phyloP scores from a whole-genome alignment of 345 rosid species.

The Linum lewisii region DNA sequence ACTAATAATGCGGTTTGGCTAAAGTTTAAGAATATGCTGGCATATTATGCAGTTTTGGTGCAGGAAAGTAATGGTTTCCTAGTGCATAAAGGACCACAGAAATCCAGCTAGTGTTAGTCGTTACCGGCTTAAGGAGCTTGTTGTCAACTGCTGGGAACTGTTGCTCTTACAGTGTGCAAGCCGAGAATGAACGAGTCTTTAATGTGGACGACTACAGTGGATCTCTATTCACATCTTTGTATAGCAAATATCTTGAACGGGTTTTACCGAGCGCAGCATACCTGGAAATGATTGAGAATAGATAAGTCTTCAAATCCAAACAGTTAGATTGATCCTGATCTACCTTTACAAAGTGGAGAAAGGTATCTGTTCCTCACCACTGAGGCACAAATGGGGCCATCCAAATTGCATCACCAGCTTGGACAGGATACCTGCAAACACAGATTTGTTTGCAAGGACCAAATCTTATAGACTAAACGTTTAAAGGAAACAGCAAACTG shows the following conservation, averaged over 20 bases:
- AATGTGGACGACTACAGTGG: constrained; percentile 25
- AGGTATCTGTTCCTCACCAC: constrained; percentile 40
- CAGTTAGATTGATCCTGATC: neutral
- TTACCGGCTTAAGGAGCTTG: constrained; percentile 3
- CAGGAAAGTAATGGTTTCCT: neutral
- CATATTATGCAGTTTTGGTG: neutral
- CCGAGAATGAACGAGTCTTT: neutral
- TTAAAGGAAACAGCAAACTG: neutral
- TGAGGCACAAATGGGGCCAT: constrained; percentile 99
- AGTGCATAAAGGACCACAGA: neutral
- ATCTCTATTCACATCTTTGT: constrained; percentile 82
- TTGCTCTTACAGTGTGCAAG: neutral
- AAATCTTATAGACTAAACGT: constrained; percentile 4
- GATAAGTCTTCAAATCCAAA: neutral
- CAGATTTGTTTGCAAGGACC: constrained; percentile 6
- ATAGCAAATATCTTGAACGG: constrained; percentile 51
- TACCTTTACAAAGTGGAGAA: neutral
- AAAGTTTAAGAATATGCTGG: neutral
- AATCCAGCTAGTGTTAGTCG: neutral
- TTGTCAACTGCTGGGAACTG: neutral
- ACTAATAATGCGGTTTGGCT: neutral
- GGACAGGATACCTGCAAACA: constrained; percentile 70
- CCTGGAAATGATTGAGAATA: constrained; percentile 32
- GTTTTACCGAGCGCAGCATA: constrained; percentile 81
- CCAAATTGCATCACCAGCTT: constrained; percentile 93